Evolutionary conservation across 2,329 filamentous ascomycete genomes (phyloP), one percentile per base, ranked within the genome.

Genomic region (Mollisiaceae sp.): DNA sequence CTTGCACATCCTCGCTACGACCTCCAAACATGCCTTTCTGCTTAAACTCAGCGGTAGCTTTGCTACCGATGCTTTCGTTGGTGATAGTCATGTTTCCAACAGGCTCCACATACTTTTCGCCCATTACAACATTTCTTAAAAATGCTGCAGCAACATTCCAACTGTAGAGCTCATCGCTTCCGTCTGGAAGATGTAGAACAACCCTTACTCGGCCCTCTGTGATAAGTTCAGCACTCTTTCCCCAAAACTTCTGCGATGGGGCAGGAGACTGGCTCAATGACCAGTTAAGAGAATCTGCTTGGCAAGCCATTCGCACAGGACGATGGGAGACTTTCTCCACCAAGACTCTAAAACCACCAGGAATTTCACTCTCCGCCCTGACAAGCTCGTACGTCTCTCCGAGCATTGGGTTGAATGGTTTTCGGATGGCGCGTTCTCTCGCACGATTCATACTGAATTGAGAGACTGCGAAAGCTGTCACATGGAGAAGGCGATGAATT

Each of bases 221-320:
- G 67, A 92, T 95, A 68, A 99, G 88, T 78, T 99, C 95, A 2
- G 93, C 93, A 62, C 91, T 94, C 81, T 98, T 98, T 63, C 95
- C 95, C 95, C 95, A 98, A 81, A 99, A 99, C 76, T 98, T 98
- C 76, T 99, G 94, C 24, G 91, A 90, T 0, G 95, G 95, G 64
- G 91, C 89, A 0, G 95, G 92, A 4, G 91, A 92, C 76, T 98
- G 95, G 0, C 92, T 85, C 67, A 97, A 89, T 2, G 91, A 93
- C 95, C 95, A 99, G 64, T 86, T 82, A 45, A 88, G 85, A 45
- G 91, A 88, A 77, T 99, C 95, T 4, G 94, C 95, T 77, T 98
- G 94, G 81, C 94, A 94, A 6, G 95, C 95, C 74, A 98, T 87
- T 68, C 94, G 89, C 15, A 99, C 92, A 0, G 95, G 95, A 4